Conservation (phyloP, 1,284 basidiomycete species). For the Ganoderma resinaceum region DNA sequence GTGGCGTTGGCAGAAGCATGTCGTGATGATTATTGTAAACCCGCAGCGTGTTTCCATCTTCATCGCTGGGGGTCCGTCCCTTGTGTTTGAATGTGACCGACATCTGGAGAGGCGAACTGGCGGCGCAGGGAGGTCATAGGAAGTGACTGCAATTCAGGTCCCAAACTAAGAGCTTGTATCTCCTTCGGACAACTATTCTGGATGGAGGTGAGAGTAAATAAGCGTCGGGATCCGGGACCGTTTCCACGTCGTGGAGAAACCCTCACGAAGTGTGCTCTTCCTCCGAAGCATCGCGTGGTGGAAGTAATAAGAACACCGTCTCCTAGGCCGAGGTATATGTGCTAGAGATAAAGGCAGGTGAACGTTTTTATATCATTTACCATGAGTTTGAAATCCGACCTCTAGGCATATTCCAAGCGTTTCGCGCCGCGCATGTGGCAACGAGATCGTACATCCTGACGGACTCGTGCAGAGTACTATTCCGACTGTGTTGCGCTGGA, state of each 20-base stretch:
- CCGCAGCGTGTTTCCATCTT: neutral
- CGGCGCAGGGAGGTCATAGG: neutral
- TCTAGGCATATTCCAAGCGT: neutral
- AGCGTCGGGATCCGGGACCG: neutral
- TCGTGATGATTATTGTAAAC: neutral
- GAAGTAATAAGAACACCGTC: neutral
- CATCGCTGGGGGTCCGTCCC: neutral
- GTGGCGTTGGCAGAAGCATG: neutral
- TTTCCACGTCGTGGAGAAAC: neutral
- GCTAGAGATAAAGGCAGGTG: neutral
- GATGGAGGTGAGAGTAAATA: neutral
- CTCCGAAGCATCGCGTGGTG: neutral
- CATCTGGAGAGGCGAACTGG: neutral
- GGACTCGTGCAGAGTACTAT: neutral
- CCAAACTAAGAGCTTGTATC: neutral
- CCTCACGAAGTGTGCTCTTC: neutral
- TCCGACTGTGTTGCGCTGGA: neutral
- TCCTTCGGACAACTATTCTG: neutral
- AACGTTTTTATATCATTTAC: neutral
- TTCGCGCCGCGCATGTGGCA: neutral
- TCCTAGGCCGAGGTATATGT: neutral
- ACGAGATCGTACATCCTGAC: neutral
- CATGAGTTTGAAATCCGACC: neutral
- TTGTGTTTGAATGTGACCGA: neutral
- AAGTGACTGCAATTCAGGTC: neutral